phyloP scores from a whole-genome alignment of 2,329 filamentous ascomycete genomes.

The Diaporthe capsici region DNA sequence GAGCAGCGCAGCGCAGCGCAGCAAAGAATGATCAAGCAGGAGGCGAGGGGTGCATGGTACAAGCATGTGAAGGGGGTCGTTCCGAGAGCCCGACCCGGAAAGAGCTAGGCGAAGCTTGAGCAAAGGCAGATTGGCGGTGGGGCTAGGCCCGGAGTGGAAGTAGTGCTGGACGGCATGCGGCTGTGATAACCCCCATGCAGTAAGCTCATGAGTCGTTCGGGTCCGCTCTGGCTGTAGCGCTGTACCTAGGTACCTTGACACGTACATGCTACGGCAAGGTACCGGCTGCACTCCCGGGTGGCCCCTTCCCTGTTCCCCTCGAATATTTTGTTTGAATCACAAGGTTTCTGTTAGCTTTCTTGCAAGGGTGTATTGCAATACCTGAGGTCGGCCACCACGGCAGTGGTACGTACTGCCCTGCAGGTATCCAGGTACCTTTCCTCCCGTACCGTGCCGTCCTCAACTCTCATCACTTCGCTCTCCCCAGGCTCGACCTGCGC shows the following conservation, averaged over 20 bases:
- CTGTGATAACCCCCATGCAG: slow-evolving; percentile 3
- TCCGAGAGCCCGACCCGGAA: slow-evolving; percentile 33
- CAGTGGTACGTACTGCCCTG: neutral
- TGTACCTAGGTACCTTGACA: neutral
- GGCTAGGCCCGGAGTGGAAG: slow-evolving; percentile 22
- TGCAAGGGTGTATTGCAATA: slow-evolving; percentile 37
- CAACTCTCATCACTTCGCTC: slow-evolving; percentile 1
- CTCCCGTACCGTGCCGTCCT: neutral
- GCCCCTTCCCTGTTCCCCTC: slow-evolving; percentile 23
- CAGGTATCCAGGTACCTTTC: neutral
- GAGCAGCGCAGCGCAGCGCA: neutral
- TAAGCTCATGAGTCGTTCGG: slow-evolving; percentile 32
- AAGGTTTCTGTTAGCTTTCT: slow-evolving; percentile 29
- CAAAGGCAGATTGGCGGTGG: slow-evolving; percentile 25
- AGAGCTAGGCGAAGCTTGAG: slow-evolving; percentile 31
- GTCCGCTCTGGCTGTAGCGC: slow-evolving; percentile 8
- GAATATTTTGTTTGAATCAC: slow-evolving; percentile 37
- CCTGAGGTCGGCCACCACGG: neutral
- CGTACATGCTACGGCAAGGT: slow-evolving; percentile 17
- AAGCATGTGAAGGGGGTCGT: slow-evolving; percentile 28
- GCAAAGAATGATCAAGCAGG: neutral
- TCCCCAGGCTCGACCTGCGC: slow-evolving; percentile 2
- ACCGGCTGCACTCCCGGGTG: slow-evolving; percentile 14
- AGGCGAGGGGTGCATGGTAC: slow-evolving; percentile 10
- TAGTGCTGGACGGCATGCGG: slow-evolving; percentile 15